phyloP scores from a whole-genome alignment of 352 stramenopile species.

The Pythium insidiosum region DNA sequence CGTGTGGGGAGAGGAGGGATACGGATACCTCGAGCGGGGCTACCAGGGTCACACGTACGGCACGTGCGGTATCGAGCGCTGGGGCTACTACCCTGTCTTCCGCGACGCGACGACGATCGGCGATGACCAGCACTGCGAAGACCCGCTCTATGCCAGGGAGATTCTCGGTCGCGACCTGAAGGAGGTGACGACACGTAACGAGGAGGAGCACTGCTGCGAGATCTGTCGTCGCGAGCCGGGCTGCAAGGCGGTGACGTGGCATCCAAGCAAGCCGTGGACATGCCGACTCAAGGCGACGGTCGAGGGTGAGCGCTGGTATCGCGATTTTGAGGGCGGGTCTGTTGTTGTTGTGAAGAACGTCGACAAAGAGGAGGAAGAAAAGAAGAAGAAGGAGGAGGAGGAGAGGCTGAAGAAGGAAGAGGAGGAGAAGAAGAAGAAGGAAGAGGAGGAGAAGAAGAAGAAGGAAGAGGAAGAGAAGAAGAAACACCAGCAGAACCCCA shows the following conservation, averaged over 20 bases:
- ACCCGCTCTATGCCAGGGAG: not conserved
- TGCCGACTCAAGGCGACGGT: too few species aligned
- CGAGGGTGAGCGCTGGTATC: too few species aligned
- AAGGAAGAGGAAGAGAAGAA: too few species aligned
- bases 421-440: too few species aligned
- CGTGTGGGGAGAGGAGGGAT: slow-evolving; percentile 26
- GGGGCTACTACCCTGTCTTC: slow-evolving; percentile 13
- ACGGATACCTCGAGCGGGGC: slow-evolving; percentile 19
- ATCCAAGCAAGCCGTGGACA: not conserved
- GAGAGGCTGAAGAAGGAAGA: too few species aligned
- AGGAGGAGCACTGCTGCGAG: slow-evolving; percentile 3
- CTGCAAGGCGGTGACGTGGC: slow-evolving; percentile 3
- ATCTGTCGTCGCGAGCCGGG: slow-evolving; percentile 1
- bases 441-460: too few species aligned
- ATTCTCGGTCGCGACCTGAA: slow-evolving; percentile 3
- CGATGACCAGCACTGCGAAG: not conserved
- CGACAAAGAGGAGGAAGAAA: too few species aligned
- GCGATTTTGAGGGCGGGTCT: too few species aligned
- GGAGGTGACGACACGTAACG: not conserved
- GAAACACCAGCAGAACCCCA: too few species aligned
- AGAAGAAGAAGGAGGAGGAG: too few species aligned
- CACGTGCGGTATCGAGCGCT: too few species aligned
- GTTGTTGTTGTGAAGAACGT: too few species aligned
- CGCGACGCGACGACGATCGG: not conserved
- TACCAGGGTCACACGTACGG: slow-evolving; percentile 5